phyloP scores from a whole-genome alignment of 495 filamentous ascomycete species.

The Evernia prunastri region DNA sequence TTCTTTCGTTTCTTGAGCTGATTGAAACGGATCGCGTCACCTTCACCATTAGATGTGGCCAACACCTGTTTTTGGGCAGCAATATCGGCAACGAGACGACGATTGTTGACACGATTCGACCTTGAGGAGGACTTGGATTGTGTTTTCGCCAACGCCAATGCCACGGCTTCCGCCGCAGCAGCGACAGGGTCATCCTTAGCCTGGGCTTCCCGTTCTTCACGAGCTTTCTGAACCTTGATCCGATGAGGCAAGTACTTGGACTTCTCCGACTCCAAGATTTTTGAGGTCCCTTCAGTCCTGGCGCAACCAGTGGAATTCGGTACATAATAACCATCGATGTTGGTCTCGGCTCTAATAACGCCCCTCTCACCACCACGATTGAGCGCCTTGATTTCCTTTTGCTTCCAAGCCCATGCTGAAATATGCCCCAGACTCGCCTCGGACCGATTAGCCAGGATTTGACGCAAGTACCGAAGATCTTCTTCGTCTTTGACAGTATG shows the following conservation, averaged over 20 bases:
- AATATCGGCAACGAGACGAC: conserved; percentile 86
- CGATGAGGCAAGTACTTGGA: conserved; percentile 97
- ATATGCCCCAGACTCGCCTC: conserved; percentile 56
- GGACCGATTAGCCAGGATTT: conserved; percentile 42
- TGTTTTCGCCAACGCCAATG: conserved; percentile 69
- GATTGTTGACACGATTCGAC: conserved; percentile 89
- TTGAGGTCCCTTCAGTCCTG: conserved; percentile 85
- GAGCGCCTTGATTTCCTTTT: conserved; percentile 81
- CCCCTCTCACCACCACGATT: conserved; percentile 54
- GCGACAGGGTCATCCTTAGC: conserved; percentile 60
- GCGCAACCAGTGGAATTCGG: conserved; percentile 77
- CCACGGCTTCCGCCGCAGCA: conserved; percentile 58
- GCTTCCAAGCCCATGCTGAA: conserved; percentile 79
- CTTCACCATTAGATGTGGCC: conserved; percentile 59
- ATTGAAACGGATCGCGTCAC: conserved; percentile 91
- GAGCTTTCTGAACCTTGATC: conserved; percentile 83
- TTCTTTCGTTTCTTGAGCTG: conserved; percentile 99
- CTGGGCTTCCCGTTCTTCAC: conserved; percentile 78
- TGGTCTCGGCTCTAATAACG: conserved; percentile 44
- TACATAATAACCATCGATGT: conserved; percentile 86
- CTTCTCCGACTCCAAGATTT: conserved; percentile 93
- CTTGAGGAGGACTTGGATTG: conserved; percentile 74
- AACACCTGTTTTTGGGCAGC: conserved; percentile 87
- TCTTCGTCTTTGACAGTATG: conserved; percentile 72
- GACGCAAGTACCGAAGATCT: conserved; percentile 55